Evolutionary conservation across 2,329 filamentous ascomycete species (phyloP).

Genomic region (Colletotrichum salicis): DNA sequence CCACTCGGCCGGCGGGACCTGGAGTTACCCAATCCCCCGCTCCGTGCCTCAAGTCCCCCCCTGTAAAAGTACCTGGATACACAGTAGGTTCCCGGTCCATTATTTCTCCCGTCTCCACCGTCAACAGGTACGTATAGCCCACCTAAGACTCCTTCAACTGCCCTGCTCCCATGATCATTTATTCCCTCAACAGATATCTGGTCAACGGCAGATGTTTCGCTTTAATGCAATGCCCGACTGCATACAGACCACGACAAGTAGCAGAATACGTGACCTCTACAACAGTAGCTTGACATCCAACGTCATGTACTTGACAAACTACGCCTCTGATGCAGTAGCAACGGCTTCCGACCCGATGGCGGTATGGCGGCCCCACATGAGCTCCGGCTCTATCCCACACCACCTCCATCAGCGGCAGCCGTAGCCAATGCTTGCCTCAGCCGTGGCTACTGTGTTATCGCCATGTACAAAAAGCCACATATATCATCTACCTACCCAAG

Average conservation of each 20-base stretch:
- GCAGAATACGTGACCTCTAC: neutral
- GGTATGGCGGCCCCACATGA: neutral
- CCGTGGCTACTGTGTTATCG: neutral
- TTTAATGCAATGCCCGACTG: neutral
- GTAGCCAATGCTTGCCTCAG: neutral
- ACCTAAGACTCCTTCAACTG: no score
- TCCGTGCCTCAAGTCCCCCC: neutral
- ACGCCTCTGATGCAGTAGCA: neutral
- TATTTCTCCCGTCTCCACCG: no score
- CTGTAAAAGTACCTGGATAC: no score
- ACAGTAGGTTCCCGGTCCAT: no score
- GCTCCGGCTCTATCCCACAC: neutral
- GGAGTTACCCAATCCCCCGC: neutral
- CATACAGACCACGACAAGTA: neutral
- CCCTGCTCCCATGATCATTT: no score
- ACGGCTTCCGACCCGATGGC: neutral
- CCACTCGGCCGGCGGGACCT: conserved; percentile 3
- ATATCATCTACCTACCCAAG: no score
- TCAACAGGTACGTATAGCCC: neutral
- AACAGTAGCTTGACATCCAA: neutral
- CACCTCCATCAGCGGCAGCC: neutral
- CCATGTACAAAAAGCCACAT: no score
- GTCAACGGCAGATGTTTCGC: neutral
- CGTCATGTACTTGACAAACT: neutral
- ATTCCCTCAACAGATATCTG: no score